Percentiles rank a stretch among this genome's conserved stretches.
Evolutionary conservation across 352 stramenopile species (phyloP).

Genomic region (Discostella stelligera): DNA sequence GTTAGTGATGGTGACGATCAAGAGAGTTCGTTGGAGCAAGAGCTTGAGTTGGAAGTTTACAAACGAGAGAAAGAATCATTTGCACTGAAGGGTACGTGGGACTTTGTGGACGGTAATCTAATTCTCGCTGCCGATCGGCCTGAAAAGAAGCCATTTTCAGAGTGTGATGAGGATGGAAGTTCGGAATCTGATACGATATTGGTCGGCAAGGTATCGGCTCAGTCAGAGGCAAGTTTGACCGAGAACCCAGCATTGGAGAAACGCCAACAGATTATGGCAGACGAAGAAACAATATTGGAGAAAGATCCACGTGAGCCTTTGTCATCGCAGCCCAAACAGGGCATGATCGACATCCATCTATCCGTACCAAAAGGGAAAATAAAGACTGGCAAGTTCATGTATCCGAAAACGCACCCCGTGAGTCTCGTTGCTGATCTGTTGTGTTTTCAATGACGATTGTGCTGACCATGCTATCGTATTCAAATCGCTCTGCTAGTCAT

Average conservation of each 20-base stretch:
- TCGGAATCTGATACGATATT: conserved; percentile 64
- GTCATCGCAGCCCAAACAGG: conserved; percentile 11
- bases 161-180: conserved; percentile 18
- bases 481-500: conserved; percentile 22
- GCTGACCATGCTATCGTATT: background rate
- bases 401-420: conserved; percentile 66
- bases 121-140: conserved; percentile 73
- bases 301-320: background rate
- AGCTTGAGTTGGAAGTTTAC: conserved; percentile 41
- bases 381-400: conserved; percentile 76
- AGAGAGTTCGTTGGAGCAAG: conserved; percentile 28
- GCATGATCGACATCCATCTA: conserved; percentile 61
- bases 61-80: conserved; percentile 49
- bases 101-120: conserved; percentile 71
- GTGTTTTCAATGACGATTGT: background rate
- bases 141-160: conserved; percentile 45
- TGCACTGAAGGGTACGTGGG: conserved; percentile 68
- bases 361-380: conserved; percentile 72
- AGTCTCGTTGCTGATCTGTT: background rate
- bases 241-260: conserved; percentile 50
- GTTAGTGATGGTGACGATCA: conserved; percentile 30
- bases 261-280: conserved; percentile 9
- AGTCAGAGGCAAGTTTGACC: conserved; percentile 48
- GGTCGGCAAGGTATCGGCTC: conserved; percentile 60
- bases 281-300: conserved; percentile 13